These are phyloP conservation scores for Cryptococcus maquisensis DNA, from an alignment of 1,284 basidiomycete species.

Conservation along the genomic window DNA sequence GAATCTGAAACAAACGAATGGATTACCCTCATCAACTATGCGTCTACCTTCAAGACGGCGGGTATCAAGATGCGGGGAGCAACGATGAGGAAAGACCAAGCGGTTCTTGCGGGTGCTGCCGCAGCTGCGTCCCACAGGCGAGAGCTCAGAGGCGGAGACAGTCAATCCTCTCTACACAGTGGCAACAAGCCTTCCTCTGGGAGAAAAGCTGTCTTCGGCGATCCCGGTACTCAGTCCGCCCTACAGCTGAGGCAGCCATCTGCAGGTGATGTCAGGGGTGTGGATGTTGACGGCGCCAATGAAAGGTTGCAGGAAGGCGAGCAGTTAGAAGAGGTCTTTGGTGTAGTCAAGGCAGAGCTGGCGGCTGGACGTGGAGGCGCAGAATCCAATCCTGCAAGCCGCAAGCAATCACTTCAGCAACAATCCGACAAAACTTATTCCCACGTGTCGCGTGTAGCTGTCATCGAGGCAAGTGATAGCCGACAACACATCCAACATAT, in stretches of 20 bases:
- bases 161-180: background rate
- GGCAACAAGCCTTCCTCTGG: conserved; percentile 1
- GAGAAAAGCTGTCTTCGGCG: conserved; percentile 16
- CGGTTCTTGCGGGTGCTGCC: conserved; percentile 71
- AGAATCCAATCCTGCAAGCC: conserved; percentile 3
- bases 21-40: conserved; percentile 92
- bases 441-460: conserved; percentile 6
- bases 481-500: background rate
- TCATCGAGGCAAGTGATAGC: conserved; percentile 5
- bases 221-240: background rate
- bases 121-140: conserved; percentile 68
- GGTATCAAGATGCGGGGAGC: conserved; percentile 77
- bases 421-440: background rate
- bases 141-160: conserved; percentile 20
- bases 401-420: background rate
- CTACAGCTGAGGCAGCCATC: background rate
- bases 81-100: conserved; percentile 64
- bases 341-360: conserved; percentile 76
- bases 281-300: conserved; percentile 37
- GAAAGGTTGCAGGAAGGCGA: conserved; percentile 39
- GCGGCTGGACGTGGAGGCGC: conserved; percentile 50
- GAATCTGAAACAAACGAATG: conserved; percentile 82
- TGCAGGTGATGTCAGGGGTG: background rate
- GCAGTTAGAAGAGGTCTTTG: conserved; percentile 67
- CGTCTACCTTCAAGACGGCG: conserved; percentile 80